These are phyloP conservation scores for Vaucheria bursata DNA, from an alignment of 352 stramenopile species.

Conservation along the genomic window DNA sequence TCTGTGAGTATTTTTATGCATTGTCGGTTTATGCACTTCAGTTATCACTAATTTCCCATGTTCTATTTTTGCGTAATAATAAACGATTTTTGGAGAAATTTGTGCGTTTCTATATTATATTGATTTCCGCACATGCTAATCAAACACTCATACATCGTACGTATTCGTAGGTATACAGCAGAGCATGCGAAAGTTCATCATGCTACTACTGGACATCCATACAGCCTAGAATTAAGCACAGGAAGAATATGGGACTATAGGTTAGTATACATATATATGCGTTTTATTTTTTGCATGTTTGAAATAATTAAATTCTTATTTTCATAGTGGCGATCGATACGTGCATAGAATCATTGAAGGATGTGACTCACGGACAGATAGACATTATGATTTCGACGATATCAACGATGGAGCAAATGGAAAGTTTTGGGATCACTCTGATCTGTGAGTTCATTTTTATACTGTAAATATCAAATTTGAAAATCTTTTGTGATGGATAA, in stretches of 20 bases:
- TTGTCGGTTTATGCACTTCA: background rate
- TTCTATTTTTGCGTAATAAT: too few species aligned
- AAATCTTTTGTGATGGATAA: too few species aligned
- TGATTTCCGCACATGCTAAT: background rate
- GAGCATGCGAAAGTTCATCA: constrained; percentile 44
- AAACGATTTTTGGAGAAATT: too few species aligned
- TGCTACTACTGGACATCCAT: constrained; percentile 26
- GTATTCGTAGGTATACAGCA: constrained; percentile 19
- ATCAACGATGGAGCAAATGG: background rate
- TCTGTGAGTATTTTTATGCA: background rate
- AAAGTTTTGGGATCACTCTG: too few species aligned
- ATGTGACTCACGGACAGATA: background rate
- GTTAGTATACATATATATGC: background rate
- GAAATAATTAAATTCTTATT: background rate
- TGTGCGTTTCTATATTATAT: background rate
- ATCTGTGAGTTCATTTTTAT: too few species aligned
- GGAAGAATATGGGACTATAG: constrained; percentile 45
- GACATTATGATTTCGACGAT: background rate
- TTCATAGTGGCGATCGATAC: constrained; percentile 31
- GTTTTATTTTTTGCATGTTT: too few species aligned
- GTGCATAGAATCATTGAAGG: constrained; percentile 29
- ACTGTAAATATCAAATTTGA: too few species aligned
- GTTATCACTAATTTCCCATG: background rate
- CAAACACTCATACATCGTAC: background rate
- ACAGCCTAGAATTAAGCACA: constrained; percentile 46